Conservation (phyloP, 352 stramenopile genomes). For the Peronosclerospora sorghi region DNA sequence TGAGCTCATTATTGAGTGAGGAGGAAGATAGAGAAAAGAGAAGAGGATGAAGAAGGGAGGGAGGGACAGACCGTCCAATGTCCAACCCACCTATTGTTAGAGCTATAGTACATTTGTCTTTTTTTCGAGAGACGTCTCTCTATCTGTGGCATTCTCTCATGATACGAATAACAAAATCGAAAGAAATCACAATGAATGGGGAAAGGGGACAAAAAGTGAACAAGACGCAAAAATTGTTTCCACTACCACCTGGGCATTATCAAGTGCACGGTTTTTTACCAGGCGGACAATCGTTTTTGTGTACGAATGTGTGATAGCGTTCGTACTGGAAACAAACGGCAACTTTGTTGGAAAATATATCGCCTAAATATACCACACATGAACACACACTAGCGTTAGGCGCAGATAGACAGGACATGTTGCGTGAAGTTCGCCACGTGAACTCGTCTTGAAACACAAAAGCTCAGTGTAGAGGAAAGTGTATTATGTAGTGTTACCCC, state of each 20-base stretch:
- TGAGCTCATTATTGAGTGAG: conserved; percentile 98
- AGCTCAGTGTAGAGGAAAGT: no score
- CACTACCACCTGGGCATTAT: conserved; percentile 43
- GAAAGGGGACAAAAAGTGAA: no score
- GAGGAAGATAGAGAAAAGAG: conserved; percentile 4
- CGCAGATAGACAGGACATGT: no score
- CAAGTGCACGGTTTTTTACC: no score
- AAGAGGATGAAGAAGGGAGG: neutral
- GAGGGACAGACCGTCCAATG: neutral
- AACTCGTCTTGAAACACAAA: conserved; percentile 38
- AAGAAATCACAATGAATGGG: no score
- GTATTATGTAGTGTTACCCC: no score
- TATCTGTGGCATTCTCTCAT: neutral
- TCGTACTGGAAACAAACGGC: conserved; percentile 31
- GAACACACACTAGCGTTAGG: no score
- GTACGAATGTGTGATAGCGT: conserved; percentile 34
- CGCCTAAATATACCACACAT: no score
- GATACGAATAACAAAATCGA: no score
- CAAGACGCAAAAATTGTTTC: no score
- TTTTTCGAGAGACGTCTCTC: neutral
- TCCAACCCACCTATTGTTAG: neutral
- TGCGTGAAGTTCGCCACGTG: conserved; percentile 32
- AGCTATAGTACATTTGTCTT: neutral
- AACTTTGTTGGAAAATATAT: no score
- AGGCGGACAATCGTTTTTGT: conserved; percentile 44